phyloP scores from a whole-genome alignment of 1,284 basidiomycete genomes.

The Bothia castanella region DNA sequence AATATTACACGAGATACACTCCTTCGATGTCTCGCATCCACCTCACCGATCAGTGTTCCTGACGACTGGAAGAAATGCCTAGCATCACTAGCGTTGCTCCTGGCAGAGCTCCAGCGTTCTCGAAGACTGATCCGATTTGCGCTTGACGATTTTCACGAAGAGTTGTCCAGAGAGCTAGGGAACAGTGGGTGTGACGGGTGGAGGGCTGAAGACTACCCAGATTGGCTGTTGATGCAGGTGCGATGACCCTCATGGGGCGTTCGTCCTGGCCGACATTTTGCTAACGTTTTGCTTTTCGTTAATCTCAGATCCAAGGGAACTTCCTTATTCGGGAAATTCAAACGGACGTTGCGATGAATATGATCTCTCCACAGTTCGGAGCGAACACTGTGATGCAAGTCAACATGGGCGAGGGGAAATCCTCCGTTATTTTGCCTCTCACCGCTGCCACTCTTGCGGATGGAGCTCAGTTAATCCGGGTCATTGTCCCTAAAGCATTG shows the following conservation, averaged over 20 bases:
- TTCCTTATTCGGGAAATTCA: slow-evolving; percentile 42
- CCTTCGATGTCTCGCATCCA: slow-evolving; percentile 23
- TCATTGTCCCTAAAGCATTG: slow-evolving; percentile 46
- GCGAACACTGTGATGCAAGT: slow-evolving; percentile 43
- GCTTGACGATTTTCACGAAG: not conserved
- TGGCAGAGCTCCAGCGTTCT: slow-evolving; percentile 32
- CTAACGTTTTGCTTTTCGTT: not conserved
- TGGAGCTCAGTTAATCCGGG: slow-evolving; percentile 40
- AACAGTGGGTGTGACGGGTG: slow-evolving; percentile 20
- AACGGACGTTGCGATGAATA: slow-evolving; percentile 40
- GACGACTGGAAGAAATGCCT: slow-evolving; percentile 30
- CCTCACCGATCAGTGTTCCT: not conserved
- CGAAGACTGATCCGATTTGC: not conserved
- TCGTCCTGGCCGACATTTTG: too few species aligned
- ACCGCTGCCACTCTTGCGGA: slow-evolving; percentile 40
- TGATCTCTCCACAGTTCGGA: slow-evolving; percentile 39
- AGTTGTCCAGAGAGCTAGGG: slow-evolving; percentile 2
- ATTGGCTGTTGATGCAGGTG: slow-evolving; percentile 48
- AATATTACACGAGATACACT: slow-evolving; percentile 25
- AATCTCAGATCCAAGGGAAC: slow-evolving; percentile 41
- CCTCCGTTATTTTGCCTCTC: slow-evolving; percentile 51
- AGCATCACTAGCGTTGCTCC: slow-evolving; percentile 23
- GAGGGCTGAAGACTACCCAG: slow-evolving; percentile 23
- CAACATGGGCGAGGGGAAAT: slow-evolving; percentile 59
- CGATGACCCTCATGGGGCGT: not conserved